Evolutionary conservation across 768 basidiomycete species (phyloP).

Genomic region (Lactarius deliciosus): DNA sequence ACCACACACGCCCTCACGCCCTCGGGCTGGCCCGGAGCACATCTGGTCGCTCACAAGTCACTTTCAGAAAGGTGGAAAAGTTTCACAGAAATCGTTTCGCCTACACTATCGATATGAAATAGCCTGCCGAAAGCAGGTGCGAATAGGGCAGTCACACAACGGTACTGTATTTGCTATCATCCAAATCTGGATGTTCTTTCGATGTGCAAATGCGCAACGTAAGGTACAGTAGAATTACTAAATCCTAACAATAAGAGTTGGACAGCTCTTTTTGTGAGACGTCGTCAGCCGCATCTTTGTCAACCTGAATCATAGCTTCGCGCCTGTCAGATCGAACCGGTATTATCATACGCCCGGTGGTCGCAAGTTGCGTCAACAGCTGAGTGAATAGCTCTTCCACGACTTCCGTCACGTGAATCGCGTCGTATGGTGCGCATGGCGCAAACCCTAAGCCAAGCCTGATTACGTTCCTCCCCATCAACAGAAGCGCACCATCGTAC

Average conservation of each 20-base stretch:
- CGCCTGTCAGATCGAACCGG: constrained; percentile 68
- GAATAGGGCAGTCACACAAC: not conserved
- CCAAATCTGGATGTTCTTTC: not conserved
- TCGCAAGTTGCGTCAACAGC: constrained; percentile 75
- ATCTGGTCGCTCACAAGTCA: not conserved
- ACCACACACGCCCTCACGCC: not conserved
- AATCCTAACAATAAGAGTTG: constrained; percentile 33
- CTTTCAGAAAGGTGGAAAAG: not conserved
- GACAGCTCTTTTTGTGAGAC: constrained; percentile 66
- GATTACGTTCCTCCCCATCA: not conserved
- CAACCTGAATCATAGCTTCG: constrained; percentile 60
- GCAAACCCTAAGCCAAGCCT: constrained; percentile 15
- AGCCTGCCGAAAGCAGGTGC: not conserved
- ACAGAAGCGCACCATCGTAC: constrained; percentile 36
- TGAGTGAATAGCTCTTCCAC: no score
- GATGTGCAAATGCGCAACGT: not conserved
- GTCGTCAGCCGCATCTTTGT: constrained; percentile 69
- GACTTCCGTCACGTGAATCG: constrained; percentile 85
- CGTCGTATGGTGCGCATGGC: constrained; percentile 39
- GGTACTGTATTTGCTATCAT: not conserved
- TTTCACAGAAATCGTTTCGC: not conserved
- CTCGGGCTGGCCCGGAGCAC: not conserved
- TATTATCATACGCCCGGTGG: constrained; percentile 83
- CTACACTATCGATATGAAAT: not conserved
- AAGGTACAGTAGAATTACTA: not conserved